These are phyloP conservation scores for Colletotrichum eremochloae DNA, from an alignment of 2,329 filamentous ascomycete species.

Conservation along the genomic window DNA sequence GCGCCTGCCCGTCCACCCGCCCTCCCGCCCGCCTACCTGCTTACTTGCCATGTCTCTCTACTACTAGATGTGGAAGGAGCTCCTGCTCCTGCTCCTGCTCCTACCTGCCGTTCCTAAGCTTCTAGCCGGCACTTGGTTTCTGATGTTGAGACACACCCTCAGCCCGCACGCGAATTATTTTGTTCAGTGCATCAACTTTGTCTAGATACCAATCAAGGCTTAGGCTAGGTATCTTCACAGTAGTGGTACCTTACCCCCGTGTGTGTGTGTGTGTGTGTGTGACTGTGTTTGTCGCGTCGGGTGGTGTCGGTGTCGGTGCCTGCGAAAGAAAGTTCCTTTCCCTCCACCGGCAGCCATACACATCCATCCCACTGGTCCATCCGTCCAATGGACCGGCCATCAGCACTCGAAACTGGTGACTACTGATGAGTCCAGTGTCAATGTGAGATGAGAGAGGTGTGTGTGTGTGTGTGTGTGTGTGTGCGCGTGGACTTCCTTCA, in stretches of 20 bases:
- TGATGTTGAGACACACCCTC: background rate
- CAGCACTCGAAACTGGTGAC: background rate
- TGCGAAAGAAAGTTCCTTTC: constrained; percentile 8
- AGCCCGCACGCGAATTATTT: background rate
- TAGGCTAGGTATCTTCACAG: background rate
- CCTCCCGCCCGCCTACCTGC: background rate
- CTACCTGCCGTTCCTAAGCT: background rate
- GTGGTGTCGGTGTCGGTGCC: background rate
- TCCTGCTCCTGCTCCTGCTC: constrained; percentile 14
- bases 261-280: background rate
- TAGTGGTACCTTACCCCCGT: background rate
- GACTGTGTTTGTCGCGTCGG: background rate
- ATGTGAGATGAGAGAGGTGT: background rate
- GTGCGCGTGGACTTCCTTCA: background rate
- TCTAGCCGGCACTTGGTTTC: background rate
- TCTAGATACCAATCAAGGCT: background rate
- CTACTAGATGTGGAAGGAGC: background rate
- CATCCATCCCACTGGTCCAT: background rate
- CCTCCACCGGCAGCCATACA: background rate
- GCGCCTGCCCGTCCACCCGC: background rate
- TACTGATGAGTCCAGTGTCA: background rate
- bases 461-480: background rate
- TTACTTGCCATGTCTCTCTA: background rate
- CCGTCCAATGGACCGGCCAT: background rate
- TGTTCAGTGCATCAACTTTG: background rate